Conservation (phyloP, 2,329 filamentous ascomycete genomes). For the Fragosphaeria purpurea region DNA sequence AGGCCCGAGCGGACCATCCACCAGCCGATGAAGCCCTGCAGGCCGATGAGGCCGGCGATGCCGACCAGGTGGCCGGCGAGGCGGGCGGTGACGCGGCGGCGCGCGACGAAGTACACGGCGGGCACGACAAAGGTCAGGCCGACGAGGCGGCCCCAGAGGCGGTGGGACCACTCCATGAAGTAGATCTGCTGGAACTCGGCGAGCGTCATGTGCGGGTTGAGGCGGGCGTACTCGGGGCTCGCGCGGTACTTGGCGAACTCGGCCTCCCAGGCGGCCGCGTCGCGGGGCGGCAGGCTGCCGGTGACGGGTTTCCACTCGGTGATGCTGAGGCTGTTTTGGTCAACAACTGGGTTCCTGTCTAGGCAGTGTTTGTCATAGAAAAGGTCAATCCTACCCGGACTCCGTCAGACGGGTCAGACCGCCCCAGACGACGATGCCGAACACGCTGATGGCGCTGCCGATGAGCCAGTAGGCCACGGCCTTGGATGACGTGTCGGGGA, state of each 20-base stretch:
- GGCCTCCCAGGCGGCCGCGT: slow-evolving; percentile 71
- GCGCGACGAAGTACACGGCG: slow-evolving; percentile 76
- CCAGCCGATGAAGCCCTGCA: slow-evolving; percentile 94
- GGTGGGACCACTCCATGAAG: slow-evolving; percentile 98
- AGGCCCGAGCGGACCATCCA: slow-evolving; percentile 99
- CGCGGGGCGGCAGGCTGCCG: slow-evolving; percentile 76
- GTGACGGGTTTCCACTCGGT: slow-evolving; percentile 98
- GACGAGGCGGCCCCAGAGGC: slow-evolving; percentile 87
- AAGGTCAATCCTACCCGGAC: slow-evolving; percentile 86
- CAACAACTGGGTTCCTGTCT: no score
- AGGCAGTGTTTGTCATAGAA: no score
- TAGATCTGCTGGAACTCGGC: slow-evolving; percentile 97
- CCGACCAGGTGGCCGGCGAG: slow-evolving; percentile 72
- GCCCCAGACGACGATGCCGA: slow-evolving; percentile 93
- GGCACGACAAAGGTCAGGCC: slow-evolving; percentile 84
- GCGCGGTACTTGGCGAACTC: slow-evolving; percentile 89
- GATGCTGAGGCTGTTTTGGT: slow-evolving; percentile 72
- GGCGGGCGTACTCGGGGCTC: slow-evolving; percentile 82
- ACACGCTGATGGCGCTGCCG: slow-evolving; percentile 83
- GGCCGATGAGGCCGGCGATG: slow-evolving; percentile 82
- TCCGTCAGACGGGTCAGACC: slow-evolving; percentile 90
- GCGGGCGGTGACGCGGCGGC: slow-evolving; percentile 62
- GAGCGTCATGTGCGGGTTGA: slow-evolving; percentile 89
- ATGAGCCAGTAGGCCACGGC: slow-evolving; percentile 85
- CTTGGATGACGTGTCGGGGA: slow-evolving; percentile 58